These are phyloP conservation scores for Camellia oleifera DNA, from an alignment of 179 eudicot species.

Conservation along the genomic window DNA sequence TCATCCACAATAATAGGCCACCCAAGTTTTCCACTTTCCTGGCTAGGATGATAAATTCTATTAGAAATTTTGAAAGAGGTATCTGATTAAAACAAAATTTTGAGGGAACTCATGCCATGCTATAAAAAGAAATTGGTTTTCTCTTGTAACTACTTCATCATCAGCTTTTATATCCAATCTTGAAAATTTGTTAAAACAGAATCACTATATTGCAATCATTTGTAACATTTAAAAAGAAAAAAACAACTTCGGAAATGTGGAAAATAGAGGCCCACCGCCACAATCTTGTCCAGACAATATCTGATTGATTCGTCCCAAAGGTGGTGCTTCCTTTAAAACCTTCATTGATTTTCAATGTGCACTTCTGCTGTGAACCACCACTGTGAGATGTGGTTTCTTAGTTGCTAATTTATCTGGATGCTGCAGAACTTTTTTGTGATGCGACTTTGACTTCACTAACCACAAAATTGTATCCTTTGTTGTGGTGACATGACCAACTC, in stretches of 20 bases:
- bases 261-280: not conserved
- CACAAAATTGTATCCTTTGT: slow-evolving; percentile 5
- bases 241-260: not conserved
- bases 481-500: not conserved
- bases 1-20: too few relatives aligned
- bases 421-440: too few relatives aligned
- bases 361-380: not conserved
- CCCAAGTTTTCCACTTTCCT: not conserved
- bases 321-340: not conserved
- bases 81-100: not conserved
- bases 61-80: not conserved
- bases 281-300: not conserved
- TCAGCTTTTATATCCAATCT: not conserved
- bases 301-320: not conserved
- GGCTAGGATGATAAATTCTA: not conserved
- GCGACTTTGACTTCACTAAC: not conserved
- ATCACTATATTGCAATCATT: not conserved
- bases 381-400: not conserved
- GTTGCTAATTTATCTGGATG: not conserved
- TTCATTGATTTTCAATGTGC: not conserved
- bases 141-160: not conserved
- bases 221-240: not conserved
- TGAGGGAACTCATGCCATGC: not conserved
- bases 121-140: not conserved
- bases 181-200: not conserved